Base-by-base conservation (phyloP, 1,139 yeast genomes). In the Suhomyces wounanorum region DNA sequence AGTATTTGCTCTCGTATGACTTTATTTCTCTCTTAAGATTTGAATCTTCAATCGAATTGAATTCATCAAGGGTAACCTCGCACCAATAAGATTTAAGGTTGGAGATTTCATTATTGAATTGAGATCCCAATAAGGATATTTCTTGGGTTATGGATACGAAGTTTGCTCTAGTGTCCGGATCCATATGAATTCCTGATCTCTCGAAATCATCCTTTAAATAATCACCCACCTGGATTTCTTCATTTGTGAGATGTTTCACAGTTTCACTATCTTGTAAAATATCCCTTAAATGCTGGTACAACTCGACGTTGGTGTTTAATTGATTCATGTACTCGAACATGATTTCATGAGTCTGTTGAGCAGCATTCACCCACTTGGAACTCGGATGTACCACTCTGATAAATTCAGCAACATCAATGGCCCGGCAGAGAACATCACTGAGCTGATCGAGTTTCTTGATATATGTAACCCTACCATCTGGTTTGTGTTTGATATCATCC, bases 291-390 rank as follows among this genome's bases (percentile, higher is more conserved):
- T 80, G 82, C 41, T 72, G 68, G 62, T 86, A 90, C 40, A 94
- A 74, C 43, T 82, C 87, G 14, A 85, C 89, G 53, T 90, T 87
- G 7, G 98, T 94, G 66, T 94, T 94, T 45, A 94, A 75, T 53
- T 87, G 82, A 67, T 91, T 94, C 99, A 94, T 95, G 67, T 87
- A 92, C 58, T 91, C 96, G 68, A 87, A 94, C 87, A 94, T 82
- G 56, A 84, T 77, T 60, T 90, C 96, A 63, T 94, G 97, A 30
- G 96, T 87, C 48, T 81, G 79, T 62, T 94, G 97, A 0, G 99
- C 97, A 1, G 94, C 95, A 44, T 77, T 77, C 3, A 87, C 78
- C 79, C 89, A 90, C 40, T 75, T 70, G 47, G 75, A 74, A 55
- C 85, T 81, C 0, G 98, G 97, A 65, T 94, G 98, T 1, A 87